phyloP scores from a whole-genome alignment of 768 basidiomycete genomes.

The Auriscalpium microsporum region DNA sequence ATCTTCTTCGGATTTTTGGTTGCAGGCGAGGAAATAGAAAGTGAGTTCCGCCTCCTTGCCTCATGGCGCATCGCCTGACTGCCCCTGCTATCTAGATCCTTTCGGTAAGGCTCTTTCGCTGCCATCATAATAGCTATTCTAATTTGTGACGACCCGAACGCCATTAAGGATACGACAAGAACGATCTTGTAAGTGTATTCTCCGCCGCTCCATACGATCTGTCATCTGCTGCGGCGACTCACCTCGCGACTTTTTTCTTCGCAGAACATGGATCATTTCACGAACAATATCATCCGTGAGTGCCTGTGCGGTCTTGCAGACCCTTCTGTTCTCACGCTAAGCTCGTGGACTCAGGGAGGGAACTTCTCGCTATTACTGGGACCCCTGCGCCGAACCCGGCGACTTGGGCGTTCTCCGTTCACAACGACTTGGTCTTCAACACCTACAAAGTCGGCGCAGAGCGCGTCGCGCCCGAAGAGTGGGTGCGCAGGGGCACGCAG shows the following conservation, averaged over 20 bases:
- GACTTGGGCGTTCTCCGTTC: conserved; percentile 51
- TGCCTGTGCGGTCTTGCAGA: conserved; percentile 5
- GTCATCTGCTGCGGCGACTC: neutral
- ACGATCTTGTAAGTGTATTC: conserved; percentile 45
- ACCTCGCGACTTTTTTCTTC: conserved; percentile 1
- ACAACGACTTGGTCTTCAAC: conserved; percentile 51
- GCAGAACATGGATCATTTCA: conserved; percentile 65
- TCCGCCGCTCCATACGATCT: neutral
- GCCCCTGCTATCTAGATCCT: conserved; percentile 29
- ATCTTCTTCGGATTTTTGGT: conserved; percentile 69
- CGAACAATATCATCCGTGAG: conserved; percentile 57
- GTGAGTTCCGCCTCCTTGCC: conserved; percentile 29
- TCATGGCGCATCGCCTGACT: conserved; percentile 4
- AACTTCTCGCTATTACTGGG: conserved; percentile 55
- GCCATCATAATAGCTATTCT: neutral
- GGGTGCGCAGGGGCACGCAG: conserved; percentile 42
- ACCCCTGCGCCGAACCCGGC: conserved; percentile 49
- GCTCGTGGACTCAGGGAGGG: conserved; percentile 34
- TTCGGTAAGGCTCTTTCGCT: conserved; percentile 27
- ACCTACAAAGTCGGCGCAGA: conserved; percentile 26
- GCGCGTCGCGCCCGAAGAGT: conserved; percentile 44
- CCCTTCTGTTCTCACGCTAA: neutral
- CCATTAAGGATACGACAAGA: conserved; percentile 51
- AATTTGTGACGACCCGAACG: neutral
- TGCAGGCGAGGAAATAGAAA: conserved; percentile 70